These are phyloP conservation scores for Aspergillus sparsus DNA, from an alignment of 495 filamentous ascomycete genomes.

Conservation along the genomic window DNA sequence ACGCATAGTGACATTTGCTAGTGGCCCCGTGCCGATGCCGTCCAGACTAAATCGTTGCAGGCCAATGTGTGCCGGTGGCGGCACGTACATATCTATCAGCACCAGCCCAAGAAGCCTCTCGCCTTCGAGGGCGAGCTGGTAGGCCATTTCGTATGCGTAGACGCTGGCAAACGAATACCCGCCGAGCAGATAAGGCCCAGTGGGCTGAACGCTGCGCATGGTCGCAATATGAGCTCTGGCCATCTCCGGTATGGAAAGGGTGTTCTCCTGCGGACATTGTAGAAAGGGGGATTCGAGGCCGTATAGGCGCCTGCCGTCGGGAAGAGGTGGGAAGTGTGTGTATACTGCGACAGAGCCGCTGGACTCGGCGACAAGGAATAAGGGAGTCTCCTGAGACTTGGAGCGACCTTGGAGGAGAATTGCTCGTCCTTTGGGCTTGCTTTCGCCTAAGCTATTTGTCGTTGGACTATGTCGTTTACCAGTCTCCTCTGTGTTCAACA, in stretches of 20 bases:
- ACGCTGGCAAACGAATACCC: conserved; percentile 16
- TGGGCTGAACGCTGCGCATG: conserved; percentile 16
- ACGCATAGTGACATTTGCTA: conserved; percentile 9
- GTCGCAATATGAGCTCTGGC: conserved; percentile 2
- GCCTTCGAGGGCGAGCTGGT: conserved; percentile 10
- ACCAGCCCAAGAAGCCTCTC: conserved; percentile 10
- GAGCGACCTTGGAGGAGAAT: conserved; percentile 6
- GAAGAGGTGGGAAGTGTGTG: conserved; percentile 7
- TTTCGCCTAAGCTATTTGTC: not conserved
- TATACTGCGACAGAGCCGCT: conserved; percentile 9
- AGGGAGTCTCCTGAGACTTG: not conserved
- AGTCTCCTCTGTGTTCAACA: not conserved
- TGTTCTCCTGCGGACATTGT: not conserved
- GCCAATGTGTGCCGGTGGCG: conserved; percentile 1
- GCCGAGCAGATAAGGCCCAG: conserved; percentile 17
- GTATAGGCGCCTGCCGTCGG: conserved; percentile 11
- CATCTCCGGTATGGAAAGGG: conserved; percentile 12
- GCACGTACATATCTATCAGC: conserved; percentile 13
- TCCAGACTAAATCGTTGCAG: conserved; percentile 8
- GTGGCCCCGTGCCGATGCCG: not conserved
- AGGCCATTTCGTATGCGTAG: conserved; percentile 15
- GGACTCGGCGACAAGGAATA: conserved; percentile 14
- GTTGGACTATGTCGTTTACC: not conserved
- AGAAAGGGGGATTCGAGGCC: conserved; percentile 17
- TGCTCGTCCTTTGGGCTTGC: not conserved